phyloP scores from a whole-genome alignment of 208 protist genomes.

The Crithidia thermophila region DNA sequence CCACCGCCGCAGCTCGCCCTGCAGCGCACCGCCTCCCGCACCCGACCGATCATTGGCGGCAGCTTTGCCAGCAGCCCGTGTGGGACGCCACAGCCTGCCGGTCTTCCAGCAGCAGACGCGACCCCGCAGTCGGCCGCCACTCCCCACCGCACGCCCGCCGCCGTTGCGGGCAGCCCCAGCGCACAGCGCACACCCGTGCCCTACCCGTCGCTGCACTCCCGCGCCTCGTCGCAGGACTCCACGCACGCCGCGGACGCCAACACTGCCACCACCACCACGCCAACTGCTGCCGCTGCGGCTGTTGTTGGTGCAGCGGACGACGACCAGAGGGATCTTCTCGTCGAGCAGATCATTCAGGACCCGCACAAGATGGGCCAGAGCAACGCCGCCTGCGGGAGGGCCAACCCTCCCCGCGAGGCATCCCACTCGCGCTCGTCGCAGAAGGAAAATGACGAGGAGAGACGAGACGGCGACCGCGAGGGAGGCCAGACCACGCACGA shows the following conservation, averaged over 20 bases:
- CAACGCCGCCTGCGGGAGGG: background rate
- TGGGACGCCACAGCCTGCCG: background rate
- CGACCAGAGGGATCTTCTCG: constrained; percentile 59
- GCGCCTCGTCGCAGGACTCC: constrained; percentile 1
- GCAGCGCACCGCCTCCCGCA: constrained; percentile 6
- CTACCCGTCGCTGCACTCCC: background rate
- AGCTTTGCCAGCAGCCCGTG: background rate
- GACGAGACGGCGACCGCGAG: no score
- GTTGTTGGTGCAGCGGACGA: background rate
- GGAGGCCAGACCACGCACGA: no score
- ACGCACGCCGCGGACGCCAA: background rate
- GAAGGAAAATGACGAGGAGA: constrained; percentile 6
- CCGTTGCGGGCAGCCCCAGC: background rate
- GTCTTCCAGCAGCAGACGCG: background rate
- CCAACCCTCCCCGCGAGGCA: constrained; percentile 11
- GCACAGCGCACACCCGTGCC: background rate
- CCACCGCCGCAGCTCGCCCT: background rate
- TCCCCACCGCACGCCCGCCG: background rate
- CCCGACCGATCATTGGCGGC: background rate
- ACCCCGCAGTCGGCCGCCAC: background rate
- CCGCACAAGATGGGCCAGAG: constrained; percentile 15
- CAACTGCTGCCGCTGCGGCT: background rate
- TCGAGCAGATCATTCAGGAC: constrained; percentile 1
- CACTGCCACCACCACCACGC: background rate
- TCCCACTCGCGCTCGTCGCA: constrained; percentile 7